Evolutionary conservation across 108 stramenopile genomes (phyloP).

Genomic region (Hondaea fermentalgiana): DNA sequence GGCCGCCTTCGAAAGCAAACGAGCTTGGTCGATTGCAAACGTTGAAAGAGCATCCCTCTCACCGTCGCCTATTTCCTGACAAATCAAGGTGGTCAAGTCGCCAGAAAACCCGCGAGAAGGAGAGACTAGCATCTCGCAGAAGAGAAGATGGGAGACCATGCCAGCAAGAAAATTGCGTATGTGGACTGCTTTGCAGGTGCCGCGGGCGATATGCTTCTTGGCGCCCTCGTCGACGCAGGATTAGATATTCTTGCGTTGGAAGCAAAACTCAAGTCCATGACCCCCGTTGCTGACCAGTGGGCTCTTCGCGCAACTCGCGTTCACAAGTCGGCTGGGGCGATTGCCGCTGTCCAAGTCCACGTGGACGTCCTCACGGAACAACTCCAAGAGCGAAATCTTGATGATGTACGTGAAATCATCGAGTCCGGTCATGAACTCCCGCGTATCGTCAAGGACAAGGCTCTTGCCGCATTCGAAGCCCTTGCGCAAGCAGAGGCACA

Average conservation of each 20-base stretch:
- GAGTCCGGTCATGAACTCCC: neutral
- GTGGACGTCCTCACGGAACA: neutral
- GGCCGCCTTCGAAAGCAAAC: too few species aligned
- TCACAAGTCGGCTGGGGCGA: neutral
- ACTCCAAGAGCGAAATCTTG: neutral
- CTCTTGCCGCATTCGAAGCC: neutral
- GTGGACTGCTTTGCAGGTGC: neutral
- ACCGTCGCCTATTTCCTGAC: too few species aligned
- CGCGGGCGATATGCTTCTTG: neutral
- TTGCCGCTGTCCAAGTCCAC: neutral
- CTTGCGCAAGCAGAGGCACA: neutral
- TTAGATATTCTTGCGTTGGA: neutral
- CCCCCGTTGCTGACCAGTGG: neutral
- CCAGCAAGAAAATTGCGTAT: neutral
- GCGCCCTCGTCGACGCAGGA: neutral
- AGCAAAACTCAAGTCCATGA: neutral
- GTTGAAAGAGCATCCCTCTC: too few species aligned
- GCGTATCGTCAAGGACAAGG: neutral
- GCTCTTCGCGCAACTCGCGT: neutral
- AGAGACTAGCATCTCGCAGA: too few species aligned
- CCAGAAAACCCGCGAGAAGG: too few species aligned
- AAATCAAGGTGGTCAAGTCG: too few species aligned
- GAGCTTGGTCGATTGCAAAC: too few species aligned
- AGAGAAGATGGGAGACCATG: too few species aligned
- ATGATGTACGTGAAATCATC: neutral